phyloP scores from a whole-genome alignment of 805 yeast genomes.

The Saccharomycopsis microspora region DNA sequence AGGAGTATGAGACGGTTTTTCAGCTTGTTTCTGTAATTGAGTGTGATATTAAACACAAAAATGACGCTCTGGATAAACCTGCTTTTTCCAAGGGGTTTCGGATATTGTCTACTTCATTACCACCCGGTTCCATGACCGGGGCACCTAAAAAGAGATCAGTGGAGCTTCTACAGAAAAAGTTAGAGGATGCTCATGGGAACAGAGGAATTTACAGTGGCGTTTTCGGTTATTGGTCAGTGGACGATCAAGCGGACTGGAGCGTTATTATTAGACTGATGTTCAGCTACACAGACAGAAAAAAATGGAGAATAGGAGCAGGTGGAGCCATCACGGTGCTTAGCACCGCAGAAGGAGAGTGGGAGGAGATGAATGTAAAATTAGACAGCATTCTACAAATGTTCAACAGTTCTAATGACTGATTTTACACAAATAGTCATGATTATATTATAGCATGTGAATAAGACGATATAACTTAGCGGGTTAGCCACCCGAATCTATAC shows the following conservation, averaged over 20 bases:
- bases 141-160: constrained; percentile 95
- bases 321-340: constrained; percentile 94
- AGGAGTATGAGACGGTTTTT: constrained; percentile 83
- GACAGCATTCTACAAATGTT: constrained; percentile 74
- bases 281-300: constrained; percentile 42
- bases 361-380: constrained; percentile 77
- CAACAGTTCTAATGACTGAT: no score
- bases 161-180: constrained; percentile 48
- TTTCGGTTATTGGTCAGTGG: constrained; percentile 87
- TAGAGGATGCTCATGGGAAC: constrained; percentile 26
- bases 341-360: constrained; percentile 77
- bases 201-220: constrained; percentile 93
- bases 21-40: constrained; percentile 85
- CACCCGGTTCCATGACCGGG: constrained; percentile 99
- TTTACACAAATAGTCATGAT: no score
- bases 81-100: constrained; percentile 58
- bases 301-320: constrained; percentile 93
- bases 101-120: constrained; percentile 64
- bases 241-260: constrained; percentile 90
- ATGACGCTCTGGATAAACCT: neutral
- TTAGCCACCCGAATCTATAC: no score
- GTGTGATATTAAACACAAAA: constrained; percentile 35
- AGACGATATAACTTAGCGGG: no score
- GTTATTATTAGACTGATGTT: constrained; percentile 83
- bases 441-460: no score